Percentiles rank a stretch among this genome's conserved stretches.
phyloP scores from a whole-genome alignment of 2,329 filamentous ascomycete species.

The Zasmidium citrigriseum region DNA sequence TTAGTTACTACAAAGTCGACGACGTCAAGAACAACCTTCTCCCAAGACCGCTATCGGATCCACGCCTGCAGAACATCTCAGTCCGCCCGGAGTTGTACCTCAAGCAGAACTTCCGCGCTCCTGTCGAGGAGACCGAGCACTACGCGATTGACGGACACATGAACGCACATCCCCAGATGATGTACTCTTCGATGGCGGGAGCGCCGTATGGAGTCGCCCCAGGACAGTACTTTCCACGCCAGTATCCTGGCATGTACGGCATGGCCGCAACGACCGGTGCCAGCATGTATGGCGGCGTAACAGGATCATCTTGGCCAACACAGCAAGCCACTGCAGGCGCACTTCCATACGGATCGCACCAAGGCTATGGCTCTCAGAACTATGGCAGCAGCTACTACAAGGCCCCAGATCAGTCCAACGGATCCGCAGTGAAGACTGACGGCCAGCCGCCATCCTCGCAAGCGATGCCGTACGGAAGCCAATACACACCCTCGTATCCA shows the following conservation, averaged over 20 bases:
- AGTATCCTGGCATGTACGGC: conserved; percentile 34
- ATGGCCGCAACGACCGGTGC: conserved; percentile 26
- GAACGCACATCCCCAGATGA: conserved; percentile 37
- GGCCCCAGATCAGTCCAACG: conserved; percentile 23
- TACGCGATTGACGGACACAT: conserved; percentile 37
- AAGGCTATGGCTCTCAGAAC: conserved; percentile 25
- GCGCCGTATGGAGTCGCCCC: conserved; percentile 32
- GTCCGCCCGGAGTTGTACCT: conserved; percentile 40
- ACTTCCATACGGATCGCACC: conserved; percentile 27
- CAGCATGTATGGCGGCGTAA: conserved; percentile 30
- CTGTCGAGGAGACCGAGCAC: conserved; percentile 40
- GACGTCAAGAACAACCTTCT: conserved; percentile 70
- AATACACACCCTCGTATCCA: conserved; percentile 29
- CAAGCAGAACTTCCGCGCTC: conserved; percentile 42
- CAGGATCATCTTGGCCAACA: conserved; percentile 28
- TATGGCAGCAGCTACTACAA: conserved; percentile 32
- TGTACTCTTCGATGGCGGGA: conserved; percentile 32
- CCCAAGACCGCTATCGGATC: conserved; percentile 58
- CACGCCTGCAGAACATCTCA: conserved; percentile 38
- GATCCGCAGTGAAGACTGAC: conserved; percentile 29
- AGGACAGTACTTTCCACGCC: conserved; percentile 32
- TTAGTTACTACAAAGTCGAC: conserved; percentile 83
- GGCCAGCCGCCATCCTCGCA: conserved; percentile 25
- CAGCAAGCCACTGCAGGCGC: conserved; percentile 26
- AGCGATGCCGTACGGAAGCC: conserved; percentile 28